Evolutionary conservation across 176 grass and related monocot genomes (phyloP).

Genomic region (Puya raimondii): DNA sequence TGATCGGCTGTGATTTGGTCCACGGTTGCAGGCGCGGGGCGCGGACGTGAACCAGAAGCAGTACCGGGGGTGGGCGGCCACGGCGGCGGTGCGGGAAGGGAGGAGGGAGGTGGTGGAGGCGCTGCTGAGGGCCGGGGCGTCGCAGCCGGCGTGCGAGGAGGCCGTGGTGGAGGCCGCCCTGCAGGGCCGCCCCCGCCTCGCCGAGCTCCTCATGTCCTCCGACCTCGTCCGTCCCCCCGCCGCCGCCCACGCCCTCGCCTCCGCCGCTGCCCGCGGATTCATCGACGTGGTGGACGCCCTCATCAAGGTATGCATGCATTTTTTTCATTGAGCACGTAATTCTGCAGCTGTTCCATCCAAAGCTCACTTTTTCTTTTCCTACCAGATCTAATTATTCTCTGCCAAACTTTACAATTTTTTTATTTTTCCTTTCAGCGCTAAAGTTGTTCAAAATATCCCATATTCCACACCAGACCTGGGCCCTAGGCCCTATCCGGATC

Average conservation of each 20-base stretch:
- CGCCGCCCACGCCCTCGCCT: slow-evolving; percentile 77
- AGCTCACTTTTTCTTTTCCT: too few species aligned
- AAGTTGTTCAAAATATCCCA: too few species aligned
- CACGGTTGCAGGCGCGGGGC: slow-evolving; percentile 44
- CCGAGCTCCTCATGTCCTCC: slow-evolving; percentile 60
- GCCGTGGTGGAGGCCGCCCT: slow-evolving; percentile 79
- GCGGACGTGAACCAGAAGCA: slow-evolving; percentile 88
- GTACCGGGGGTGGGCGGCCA: slow-evolving; percentile 68
- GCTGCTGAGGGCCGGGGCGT: slow-evolving; percentile 64
- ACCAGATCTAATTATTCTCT: too few species aligned
- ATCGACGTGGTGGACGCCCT: slow-evolving; percentile 72
- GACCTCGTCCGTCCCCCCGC: slow-evolving; percentile 67
- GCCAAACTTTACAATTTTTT: too few species aligned
- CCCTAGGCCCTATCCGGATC: too few species aligned
- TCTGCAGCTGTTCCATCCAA: too few species aligned
- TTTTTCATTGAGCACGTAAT: too few species aligned
- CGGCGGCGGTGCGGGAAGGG: slow-evolving; percentile 74
- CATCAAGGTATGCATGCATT: slow-evolving; percentile 34
- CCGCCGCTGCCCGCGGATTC: slow-evolving; percentile 59
- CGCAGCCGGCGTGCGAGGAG: slow-evolving; percentile 91
- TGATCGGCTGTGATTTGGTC: not conserved
- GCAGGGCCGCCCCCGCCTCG: slow-evolving; percentile 56
- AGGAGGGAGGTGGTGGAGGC: slow-evolving; percentile 56
- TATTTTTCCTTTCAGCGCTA: too few species aligned
- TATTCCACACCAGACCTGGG: too few species aligned